Conservation (phyloP, 2,329 filamentous ascomycete species). For the Fusarium sp. region DNA sequence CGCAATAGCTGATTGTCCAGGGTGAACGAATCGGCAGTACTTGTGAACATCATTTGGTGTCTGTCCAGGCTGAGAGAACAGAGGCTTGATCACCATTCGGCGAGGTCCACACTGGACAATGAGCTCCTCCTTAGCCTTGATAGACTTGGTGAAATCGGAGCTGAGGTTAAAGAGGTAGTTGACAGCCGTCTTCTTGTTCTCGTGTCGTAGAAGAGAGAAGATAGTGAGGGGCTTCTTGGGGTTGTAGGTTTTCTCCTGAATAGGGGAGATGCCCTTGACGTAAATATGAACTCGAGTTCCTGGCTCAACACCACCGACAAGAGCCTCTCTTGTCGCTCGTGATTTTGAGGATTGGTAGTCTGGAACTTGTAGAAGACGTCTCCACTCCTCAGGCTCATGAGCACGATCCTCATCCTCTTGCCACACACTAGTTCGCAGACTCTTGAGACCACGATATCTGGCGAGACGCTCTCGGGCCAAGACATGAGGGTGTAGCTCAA, state of each 20-base stretch:
- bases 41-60: constrained; percentile 98
- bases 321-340: constrained; percentile 80
- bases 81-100: constrained; percentile 86
- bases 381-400: constrained; percentile 91
- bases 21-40: constrained; percentile 91
- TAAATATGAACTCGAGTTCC: constrained; percentile 87
- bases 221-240: constrained; percentile 73
- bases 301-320: constrained; percentile 86
- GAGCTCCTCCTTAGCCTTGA: constrained; percentile 93
- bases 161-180: constrained; percentile 92
- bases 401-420: constrained; percentile 87
- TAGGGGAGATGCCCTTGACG: constrained; percentile 66
- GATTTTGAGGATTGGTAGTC: constrained; percentile 90
- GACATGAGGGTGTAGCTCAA: constrained; percentile 90
- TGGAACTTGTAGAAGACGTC: constrained; percentile 84
- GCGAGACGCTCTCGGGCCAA: constrained; percentile 86
- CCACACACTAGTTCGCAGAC: constrained; percentile 87
- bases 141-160: constrained; percentile 78
- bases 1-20: constrained; percentile 88
- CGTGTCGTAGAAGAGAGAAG: constrained; percentile 91
- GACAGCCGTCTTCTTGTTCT: constrained; percentile 91
- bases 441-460: constrained; percentile 92
- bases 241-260: constrained; percentile 61
- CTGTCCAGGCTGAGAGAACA: constrained; percentile 89
- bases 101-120: constrained; percentile 92